A percentile compares a stretch with the other conserved stretches of the same genome.
These are phyloP conservation scores for Iberis pinnata DNA, from an alignment of 345 rosid genomes.

Conservation along the genomic window DNA sequence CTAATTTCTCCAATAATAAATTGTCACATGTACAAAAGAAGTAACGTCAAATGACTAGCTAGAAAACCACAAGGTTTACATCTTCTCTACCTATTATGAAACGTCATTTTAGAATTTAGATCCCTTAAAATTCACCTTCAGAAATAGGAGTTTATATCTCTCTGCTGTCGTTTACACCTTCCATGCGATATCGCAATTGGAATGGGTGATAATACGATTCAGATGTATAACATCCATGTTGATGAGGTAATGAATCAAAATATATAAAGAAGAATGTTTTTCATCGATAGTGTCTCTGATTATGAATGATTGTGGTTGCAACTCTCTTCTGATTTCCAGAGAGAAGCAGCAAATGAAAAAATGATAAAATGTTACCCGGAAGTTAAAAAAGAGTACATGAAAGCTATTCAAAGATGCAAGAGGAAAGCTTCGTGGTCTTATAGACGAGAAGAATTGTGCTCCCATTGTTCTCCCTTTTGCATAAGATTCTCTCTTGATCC, in stretches of 20 bases:
- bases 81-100: too few relatives aligned
- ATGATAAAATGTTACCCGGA: constrained; percentile 56
- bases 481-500: constrained; percentile 26
- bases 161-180: too few relatives aligned
- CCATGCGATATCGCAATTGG: constrained; percentile 94
- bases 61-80: too few relatives aligned
- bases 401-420: constrained; percentile 58
- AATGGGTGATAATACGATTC: constrained; percentile 85
- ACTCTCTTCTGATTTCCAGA: constrained; percentile 4
- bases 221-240: constrained; percentile 85
- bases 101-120: too few relatives aligned
- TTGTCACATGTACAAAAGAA: too few relatives aligned
- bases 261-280: not conserved
- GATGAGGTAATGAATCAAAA: constrained; percentile 58
- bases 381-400: constrained; percentile 65
- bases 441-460: constrained; percentile 81
- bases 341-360: not conserved
- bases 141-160: too few relatives aligned
- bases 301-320: too few relatives aligned
- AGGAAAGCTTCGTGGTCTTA: constrained; percentile 71
- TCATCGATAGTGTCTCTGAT: too few relatives aligned
- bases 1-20: too few relatives aligned
- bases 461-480: constrained; percentile 83
- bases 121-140: too few relatives aligned
- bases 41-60: too few relatives aligned